Base-by-base conservation (phyloP, 495 filamentous ascomycete species). In the Aspergillus ellipticus region DNA sequence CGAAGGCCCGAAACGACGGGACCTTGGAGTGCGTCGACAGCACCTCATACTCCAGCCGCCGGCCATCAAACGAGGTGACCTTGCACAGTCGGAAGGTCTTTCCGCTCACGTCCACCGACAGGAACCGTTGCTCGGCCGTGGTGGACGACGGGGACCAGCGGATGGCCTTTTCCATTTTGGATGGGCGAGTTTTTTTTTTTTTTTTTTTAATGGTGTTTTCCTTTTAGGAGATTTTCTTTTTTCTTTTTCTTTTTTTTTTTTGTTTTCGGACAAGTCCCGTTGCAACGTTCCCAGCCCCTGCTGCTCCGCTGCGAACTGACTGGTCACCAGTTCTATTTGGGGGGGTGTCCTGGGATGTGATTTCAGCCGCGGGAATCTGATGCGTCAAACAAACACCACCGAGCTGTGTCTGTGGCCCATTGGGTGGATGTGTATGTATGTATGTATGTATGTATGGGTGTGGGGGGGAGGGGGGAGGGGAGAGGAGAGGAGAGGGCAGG, bases 91-190 rank as follows among this genome's bases (percentile, higher is more conserved):
- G 86, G 60, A 97, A 84, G 21, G 86, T 80, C 57, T 90, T 89
- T 35, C 88, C 84, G 42, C 84, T 84, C 28, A 94, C 77, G 68
- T 97, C 95, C 66, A 96, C 86, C 47, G 89, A 84, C 39, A 97
- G 79, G 63, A 97, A 97, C 15, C 81, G 82, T 60, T 85, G 83
- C 33, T 78, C 76, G 31, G 75, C 77, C 64, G 75, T 81, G 66
- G 67, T 82, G 16, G 90, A 85, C 60, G 86, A 89, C 39, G 91
- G 87, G 20, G 94, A 97, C 92, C 92, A 97, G 60, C 91, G 85
- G 64, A 97, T 86, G 15, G 84, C 85, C 21, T 79, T 82, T 67
- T 87, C 85, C 85, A 87, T 87, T 54, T 41, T 52, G n/a, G n/a
- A n/a, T 28, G 15, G 7, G 5, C 28, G 10, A 31, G 10, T 43